These are phyloP conservation scores for Quercus berberidifolia DNA, from an alignment of 306 rosid genomes.

Conservation along the genomic window DNA sequence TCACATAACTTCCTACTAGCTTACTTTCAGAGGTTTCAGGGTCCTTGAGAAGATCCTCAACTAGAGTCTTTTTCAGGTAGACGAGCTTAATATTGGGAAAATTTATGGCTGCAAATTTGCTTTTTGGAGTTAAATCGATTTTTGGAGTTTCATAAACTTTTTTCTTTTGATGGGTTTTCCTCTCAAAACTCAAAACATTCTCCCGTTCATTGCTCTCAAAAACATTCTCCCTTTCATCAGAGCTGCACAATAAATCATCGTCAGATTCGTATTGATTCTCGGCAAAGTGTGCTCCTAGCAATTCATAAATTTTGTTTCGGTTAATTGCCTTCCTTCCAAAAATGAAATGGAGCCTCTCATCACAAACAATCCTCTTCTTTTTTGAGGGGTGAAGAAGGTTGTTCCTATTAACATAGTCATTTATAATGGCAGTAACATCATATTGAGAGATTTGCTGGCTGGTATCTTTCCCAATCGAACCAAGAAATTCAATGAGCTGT, in stretches of 20 bases:
- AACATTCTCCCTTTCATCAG: constrained; percentile 35
- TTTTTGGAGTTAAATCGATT: constrained; percentile 54
- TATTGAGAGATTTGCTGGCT: constrained; percentile 39
- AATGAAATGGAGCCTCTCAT: constrained; percentile 47
- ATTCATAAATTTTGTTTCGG: constrained; percentile 48
- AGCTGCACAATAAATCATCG: constrained; percentile 31
- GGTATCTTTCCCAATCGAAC: constrained; percentile 59
- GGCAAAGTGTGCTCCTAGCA: constrained; percentile 64
- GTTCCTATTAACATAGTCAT: constrained; percentile 44
- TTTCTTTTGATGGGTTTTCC: constrained; percentile 28
- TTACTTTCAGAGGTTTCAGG: constrained; percentile 53
- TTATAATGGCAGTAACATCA: constrained; percentile 49
- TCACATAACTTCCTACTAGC: constrained; percentile 70
- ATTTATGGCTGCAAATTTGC: constrained; percentile 64
- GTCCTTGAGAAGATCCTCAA: constrained; percentile 54
- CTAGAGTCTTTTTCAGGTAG: constrained; percentile 59
- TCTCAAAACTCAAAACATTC: constrained; percentile 12
- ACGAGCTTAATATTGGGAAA: constrained; percentile 67
- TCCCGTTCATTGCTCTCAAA: constrained; percentile 14
- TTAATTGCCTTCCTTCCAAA: constrained; percentile 66
- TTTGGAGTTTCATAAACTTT: constrained; percentile 31
- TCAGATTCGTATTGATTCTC: constrained; percentile 41
- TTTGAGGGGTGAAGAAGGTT: constrained; percentile 46
- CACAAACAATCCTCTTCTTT: constrained; percentile 67
- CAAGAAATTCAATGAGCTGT: constrained; percentile 51